Conservation (phyloP, 2,329 filamentous ascomycete genomes). For the Sporothrix pseudoabietina region DNA sequence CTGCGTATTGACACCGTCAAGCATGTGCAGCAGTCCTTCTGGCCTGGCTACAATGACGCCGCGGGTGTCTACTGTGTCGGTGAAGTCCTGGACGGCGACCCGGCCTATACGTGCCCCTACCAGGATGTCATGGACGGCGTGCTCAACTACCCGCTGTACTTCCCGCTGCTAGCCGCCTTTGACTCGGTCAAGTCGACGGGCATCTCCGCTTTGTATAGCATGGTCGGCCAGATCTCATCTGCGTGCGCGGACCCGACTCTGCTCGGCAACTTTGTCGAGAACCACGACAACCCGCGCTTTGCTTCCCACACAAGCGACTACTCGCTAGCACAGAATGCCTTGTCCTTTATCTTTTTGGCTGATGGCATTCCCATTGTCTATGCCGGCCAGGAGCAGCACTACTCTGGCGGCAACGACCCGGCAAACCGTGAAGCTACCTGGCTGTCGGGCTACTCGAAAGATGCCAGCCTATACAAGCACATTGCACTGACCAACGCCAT, state of each 20-base stretch:
- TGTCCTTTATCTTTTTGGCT: conserved; percentile 49
- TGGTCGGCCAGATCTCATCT: conserved; percentile 43
- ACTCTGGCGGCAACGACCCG: conserved; percentile 50
- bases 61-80: conserved; percentile 63
- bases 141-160: conserved; percentile 59
- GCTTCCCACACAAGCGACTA: conserved; percentile 55
- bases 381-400: conserved; percentile 66
- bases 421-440: conserved; percentile 62
- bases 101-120: conserved; percentile 55
- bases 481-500: conserved; percentile 44
- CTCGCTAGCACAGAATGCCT: conserved; percentile 60
- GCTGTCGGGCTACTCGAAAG: conserved; percentile 53
- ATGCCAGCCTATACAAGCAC: conserved; percentile 52
- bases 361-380: conserved; percentile 65
- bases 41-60: conserved; percentile 54
- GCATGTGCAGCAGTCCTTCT: conserved; percentile 62
- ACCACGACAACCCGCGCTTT: conserved; percentile 61
- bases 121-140: conserved; percentile 58
- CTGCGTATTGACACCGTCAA: conserved; percentile 64
- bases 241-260: conserved; percentile 49
- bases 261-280: conserved; percentile 59
- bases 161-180: conserved; percentile 45
- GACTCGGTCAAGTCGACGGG: conserved; percentile 40
- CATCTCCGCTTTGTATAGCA: conserved; percentile 46
- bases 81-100: conserved; percentile 60